These are phyloP conservation scores for Piromyces sp. DNA, from an alignment of 192 early-diverging fungal species.

Conservation along the genomic window DNA sequence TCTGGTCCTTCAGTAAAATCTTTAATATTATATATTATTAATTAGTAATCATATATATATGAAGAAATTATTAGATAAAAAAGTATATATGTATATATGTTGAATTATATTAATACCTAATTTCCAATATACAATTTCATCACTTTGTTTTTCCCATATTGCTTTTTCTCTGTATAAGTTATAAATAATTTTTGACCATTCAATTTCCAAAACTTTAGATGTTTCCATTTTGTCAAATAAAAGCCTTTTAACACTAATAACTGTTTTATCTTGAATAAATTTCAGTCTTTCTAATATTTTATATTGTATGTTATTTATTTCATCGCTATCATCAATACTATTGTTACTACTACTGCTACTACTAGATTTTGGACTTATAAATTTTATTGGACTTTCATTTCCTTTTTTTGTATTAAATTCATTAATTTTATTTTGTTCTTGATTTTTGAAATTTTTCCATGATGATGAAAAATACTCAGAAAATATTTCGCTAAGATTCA, in stretches of 20 bases:
- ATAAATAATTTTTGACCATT: neutral
- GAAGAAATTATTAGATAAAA: too few species aligned
- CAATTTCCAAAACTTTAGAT: neutral
- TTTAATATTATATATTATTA: neutral
- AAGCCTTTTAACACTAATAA: neutral
- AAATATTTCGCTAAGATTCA: neutral
- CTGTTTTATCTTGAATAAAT: neutral
- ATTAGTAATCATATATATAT: too few species aligned
- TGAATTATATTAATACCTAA: too few species aligned
- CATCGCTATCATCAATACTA: neutral
- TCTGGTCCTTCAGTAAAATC: slow-evolving; percentile 19
- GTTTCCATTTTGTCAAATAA: neutral
- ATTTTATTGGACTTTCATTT: neutral
- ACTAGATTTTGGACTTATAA: neutral
- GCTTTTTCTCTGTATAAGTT: neutral
- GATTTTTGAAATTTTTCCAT: neutral
- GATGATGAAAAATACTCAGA: neutral
- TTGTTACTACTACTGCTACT: fast-evolving
- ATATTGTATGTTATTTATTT: neutral
- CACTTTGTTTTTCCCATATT: neutral
- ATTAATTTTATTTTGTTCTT: neutral
- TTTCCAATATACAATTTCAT: neutral
- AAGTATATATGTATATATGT: too few species aligned
- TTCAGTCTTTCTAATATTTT: neutral
- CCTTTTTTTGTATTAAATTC: neutral